Conservation (phyloP, 192 early-diverging fungal species). For the Endogone sp. region DNA sequence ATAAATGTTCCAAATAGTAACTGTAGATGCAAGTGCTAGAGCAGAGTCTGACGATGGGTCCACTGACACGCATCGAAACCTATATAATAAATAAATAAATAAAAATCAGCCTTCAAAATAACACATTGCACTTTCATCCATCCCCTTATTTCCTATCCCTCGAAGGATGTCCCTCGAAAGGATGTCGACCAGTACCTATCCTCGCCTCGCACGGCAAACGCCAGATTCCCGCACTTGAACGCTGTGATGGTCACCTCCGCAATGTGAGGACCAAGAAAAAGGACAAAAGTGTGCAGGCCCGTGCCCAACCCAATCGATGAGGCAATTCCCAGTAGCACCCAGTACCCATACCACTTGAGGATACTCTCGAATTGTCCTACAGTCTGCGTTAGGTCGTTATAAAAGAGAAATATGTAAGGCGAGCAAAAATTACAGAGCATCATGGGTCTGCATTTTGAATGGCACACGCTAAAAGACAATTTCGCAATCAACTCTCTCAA, state of each 20-base stretch:
- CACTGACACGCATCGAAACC: constrained; percentile 11
- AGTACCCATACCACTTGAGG: constrained; percentile 84
- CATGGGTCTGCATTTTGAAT: no score
- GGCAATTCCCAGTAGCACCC: constrained; percentile 79
- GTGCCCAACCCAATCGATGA: constrained; percentile 93
- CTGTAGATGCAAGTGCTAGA: constrained; percentile 10
- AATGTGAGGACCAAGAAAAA: constrained; percentile 92
- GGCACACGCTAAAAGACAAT: no score
- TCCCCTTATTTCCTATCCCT: no score
- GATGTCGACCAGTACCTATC: not conserved
- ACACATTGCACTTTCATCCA: no score
- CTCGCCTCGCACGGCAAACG: constrained; percentile 44
- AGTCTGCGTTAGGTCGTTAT: constrained; percentile 12
- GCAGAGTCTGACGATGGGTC: constrained; percentile 8
- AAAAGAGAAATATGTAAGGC: constrained; percentile 1
- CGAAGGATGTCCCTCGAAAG: no score
- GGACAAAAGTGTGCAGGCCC: constrained; percentile 91
- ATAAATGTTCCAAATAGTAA: constrained; percentile 62
- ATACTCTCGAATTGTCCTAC: constrained; percentile 51
- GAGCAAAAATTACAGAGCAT: no score
- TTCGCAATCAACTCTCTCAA: no score
- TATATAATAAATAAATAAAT: not conserved
- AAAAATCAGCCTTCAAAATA: constrained; percentile 3
- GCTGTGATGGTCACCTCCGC: constrained; percentile 88
- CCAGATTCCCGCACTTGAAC: constrained; percentile 68